Conservation (phyloP, 805 yeast species). For the Starmerella sp. region DNA sequence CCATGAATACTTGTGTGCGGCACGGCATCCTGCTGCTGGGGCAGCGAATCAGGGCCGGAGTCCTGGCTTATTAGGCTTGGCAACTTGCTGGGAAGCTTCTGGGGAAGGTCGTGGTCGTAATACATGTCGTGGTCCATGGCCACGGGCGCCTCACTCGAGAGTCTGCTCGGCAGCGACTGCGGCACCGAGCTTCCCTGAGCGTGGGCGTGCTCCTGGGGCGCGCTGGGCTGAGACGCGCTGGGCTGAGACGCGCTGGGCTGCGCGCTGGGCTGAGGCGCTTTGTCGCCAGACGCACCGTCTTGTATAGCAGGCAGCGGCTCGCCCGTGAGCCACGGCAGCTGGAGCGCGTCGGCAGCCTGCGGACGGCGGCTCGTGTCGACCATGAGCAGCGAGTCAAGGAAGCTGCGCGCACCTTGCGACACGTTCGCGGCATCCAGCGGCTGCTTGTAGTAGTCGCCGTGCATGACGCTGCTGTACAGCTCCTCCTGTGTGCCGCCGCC, state of each 20-base stretch:
- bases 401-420: slow-evolving; percentile 59
- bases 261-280: too few species aligned
- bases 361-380: slow-evolving; percentile 65
- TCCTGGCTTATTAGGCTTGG: not conserved
- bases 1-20: not conserved
- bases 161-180: not conserved
- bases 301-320: not conserved
- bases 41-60: not conserved
- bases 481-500: slow-evolving; percentile 86
- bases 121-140: not conserved
- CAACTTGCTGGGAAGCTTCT: not conserved
- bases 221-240: not conserved
- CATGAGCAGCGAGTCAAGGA: slow-evolving; percentile 57
- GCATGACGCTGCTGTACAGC: slow-evolving; percentile 59
- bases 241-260: not conserved
- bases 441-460: slow-evolving; percentile 64
- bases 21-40: not conserved
- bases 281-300: not conserved
- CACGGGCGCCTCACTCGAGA: not conserved
- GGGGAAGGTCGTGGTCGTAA: not conserved
- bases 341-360: slow-evolving; percentile 63
- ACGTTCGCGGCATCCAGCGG: slow-evolving; percentile 51
- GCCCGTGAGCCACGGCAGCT: slow-evolving; percentile 65
- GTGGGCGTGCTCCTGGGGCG: not conserved
- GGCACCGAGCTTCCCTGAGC: not conserved